Evolutionary conservation across 2,329 filamentous ascomycete genomes (phyloP), one percentile per base, ranked within the genome.

Genomic region (Coleophoma eucalyptorum): DNA sequence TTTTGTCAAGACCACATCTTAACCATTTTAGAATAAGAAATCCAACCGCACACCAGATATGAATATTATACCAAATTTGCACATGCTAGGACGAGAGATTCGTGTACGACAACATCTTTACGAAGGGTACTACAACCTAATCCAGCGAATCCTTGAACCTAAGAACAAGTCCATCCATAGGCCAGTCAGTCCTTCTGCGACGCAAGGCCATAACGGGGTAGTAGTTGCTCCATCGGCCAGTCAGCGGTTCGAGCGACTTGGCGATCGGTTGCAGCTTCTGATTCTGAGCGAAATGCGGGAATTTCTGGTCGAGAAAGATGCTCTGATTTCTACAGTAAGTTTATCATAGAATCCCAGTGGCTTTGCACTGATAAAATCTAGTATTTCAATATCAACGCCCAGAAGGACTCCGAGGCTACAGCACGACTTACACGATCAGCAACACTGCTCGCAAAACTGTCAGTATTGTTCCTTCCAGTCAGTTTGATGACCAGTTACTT

Each of bases 371-470:
- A 35, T n/a, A 13, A 42, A 59, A 52, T 63, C 46, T 52, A 88
- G 84, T 90, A 90, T 65, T 90, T 90, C 74, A 89, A 87, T 65
- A 76, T 91, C 56, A 89, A 87, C 51, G 82, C 86, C 16, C 82
- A 90, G 61, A 89, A 87, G 63, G 86, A 90, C 65, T 88, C 86
- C 0, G 79, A 83, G 56, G 81, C 83, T 4, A 87, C 89, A 11
- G 86, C 89, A 52, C 78, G 84, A 18, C 75, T 91, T 18, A 90
- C 86, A 0, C 75, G 86, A 51, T 84, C 86, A 55, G 88, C 87
- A 3, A 81, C 89, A 4, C 71, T 91, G 5, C 74, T 91, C 11
- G 86, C 86, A 43, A 90, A 91, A 64, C 80, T 87, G 5, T 88
- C 84, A 12, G 87, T 90, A 38, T 73, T 90, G 47, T 91, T 91